Evolutionary conservation across 345 rosid genomes (phyloP).

Genomic region (Aurinia saxatilis): DNA sequence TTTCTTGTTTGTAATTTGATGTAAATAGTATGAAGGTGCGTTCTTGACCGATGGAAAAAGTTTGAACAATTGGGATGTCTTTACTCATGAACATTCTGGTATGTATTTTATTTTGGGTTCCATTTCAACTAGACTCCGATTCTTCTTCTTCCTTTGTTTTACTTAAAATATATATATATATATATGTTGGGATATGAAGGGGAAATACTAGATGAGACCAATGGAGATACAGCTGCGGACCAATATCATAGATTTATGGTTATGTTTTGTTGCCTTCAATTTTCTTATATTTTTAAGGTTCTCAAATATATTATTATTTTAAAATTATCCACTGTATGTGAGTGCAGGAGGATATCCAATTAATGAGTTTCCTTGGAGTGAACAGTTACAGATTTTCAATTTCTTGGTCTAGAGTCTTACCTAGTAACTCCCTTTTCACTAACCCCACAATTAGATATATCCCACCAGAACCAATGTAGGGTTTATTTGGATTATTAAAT

Average conservation of each 20-base stretch:
- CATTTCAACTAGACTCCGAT: background rate
- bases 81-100: conserved; percentile 26
- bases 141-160: too few species aligned
- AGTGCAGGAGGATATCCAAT: conserved; percentile 46
- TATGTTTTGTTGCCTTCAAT: background rate
- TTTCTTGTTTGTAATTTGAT: background rate
- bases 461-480: background rate
- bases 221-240: conserved; percentile 21
- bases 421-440: conserved; percentile 35
- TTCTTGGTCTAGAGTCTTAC: conserved; percentile 65
- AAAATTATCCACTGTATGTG: background rate
- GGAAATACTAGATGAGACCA: background rate
- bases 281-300: background rate
- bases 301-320: background rate
- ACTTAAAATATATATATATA: too few species aligned
- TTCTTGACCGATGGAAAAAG: conserved; percentile 41
- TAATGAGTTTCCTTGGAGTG: conserved; percentile 48
- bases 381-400: conserved; percentile 60
- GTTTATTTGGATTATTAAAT: background rate
- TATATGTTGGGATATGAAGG: background rate
- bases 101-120: background rate
- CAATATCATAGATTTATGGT: conserved; percentile 24
- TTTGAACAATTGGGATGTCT: conserved; percentile 46
- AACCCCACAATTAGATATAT: background rate
- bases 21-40: conserved; percentile 44